Evolutionary conservation across 805 yeast genomes (phyloP), one percentile per base, ranked within the genome.

Genomic region (Yarrowia divulgata): DNA sequence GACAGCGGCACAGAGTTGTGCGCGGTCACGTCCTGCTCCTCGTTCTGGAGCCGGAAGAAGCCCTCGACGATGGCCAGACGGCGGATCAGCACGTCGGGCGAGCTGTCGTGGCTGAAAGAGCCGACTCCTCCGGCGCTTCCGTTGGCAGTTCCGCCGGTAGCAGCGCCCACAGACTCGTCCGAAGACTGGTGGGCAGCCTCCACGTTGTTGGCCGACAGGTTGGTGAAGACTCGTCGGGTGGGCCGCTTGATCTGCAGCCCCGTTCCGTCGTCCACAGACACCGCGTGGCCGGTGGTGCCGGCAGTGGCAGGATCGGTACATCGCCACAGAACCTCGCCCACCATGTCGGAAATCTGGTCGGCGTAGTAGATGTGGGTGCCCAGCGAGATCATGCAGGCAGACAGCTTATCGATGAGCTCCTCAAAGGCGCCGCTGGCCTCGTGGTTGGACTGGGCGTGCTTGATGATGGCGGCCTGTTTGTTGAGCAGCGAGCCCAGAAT

Each of bases 291-390:
- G 4, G 69, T 35, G 40, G 12, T 14, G 1, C 43, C 71, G 3
- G 68, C 60, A 14, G 71, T 39, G 12, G 49, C 32, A 23, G 63
- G 68, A n/a, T 63, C 46, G 2, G 74, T 70, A 67, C 79, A 73
- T 48, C 74, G 70, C n/a, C 70, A 54, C 35, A 81, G 71, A 14
- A 93, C 80, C 70, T 90, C 97, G 37, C 86, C 85, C 19, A 93
- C 81, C 81, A 94, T 88, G 76, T 93, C 98, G 16, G 88, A 84
- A 6, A 90, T 86, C 77, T 95, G 99, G 73, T 92, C 96, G 70
- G 88, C 88, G 76, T 94, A 94, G 74, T 93, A 93, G 13, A 88
- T 85, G 76, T 93, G 97, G 2, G 86, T 84, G 1, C 93, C 87
- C 67, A 94, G 81, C 70, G 89, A 88, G 70, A 88, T 85, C 68